Evolutionary conservation across 441 rosid genomes (phyloP).

Genomic region (Croton setiger): DNA sequence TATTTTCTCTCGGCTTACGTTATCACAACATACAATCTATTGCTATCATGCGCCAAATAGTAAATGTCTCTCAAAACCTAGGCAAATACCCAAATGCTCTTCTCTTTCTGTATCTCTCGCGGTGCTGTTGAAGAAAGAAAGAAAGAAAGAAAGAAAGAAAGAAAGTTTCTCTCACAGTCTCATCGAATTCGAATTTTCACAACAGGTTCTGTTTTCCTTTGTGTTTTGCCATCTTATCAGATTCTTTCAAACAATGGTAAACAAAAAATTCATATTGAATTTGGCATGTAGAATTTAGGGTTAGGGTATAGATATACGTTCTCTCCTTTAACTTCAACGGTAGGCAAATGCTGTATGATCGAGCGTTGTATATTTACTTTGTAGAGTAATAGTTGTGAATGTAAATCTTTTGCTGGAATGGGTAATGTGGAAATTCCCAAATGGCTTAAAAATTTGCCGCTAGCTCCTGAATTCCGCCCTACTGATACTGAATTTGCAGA

Average conservation of each 20-base stretch:
- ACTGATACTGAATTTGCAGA: slow-evolving; percentile 98
- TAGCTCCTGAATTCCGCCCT: slow-evolving; percentile 91
- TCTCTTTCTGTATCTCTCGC: slow-evolving; percentile 10
- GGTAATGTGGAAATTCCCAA: slow-evolving; percentile 83
- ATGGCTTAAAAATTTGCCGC: slow-evolving; percentile 89
- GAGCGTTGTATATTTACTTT: slow-evolving; percentile 21
- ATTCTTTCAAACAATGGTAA: slow-evolving; percentile 5
- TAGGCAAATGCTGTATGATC: slow-evolving; percentile 21
- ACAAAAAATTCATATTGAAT: slow-evolving; percentile 7
- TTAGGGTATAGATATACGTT: slow-evolving; percentile 35
- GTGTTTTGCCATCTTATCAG: background rate
- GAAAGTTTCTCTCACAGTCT: background rate
- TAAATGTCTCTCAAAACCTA: slow-evolving; percentile 25
- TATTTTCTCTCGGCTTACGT: background rate
- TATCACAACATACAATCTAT: background rate
- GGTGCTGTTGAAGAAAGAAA: slow-evolving; percentile 15
- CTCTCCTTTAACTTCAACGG: slow-evolving; percentile 12
- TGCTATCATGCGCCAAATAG: slow-evolving; percentile 27
- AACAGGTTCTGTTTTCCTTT: slow-evolving; percentile 24
- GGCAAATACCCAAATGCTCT: slow-evolving; percentile 3
- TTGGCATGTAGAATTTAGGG: slow-evolving; percentile 18
- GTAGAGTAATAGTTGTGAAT: slow-evolving; percentile 4
- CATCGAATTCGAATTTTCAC: background rate
- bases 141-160: background rate
- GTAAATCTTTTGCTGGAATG: slow-evolving; percentile 47